These are phyloP conservation scores for Aspergillus quadricinctus DNA, from an alignment of 2,329 filamentous ascomycete species.

Conservation along the genomic window DNA sequence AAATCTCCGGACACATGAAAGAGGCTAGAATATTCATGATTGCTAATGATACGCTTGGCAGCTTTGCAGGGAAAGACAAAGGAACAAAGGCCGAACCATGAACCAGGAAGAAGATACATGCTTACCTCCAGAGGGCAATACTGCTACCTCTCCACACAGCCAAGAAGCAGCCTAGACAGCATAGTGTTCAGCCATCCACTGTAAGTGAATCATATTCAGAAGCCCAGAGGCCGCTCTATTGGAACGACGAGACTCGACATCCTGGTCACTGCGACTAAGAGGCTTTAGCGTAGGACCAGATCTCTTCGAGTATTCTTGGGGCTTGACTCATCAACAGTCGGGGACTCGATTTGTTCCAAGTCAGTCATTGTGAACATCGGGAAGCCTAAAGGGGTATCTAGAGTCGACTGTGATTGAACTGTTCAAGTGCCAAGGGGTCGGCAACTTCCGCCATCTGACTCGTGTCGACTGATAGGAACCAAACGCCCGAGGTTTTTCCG, in stretches of 20 bases:
- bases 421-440: too few species aligned
- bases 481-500: too few species aligned
- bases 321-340: background rate
- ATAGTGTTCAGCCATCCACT: background rate
- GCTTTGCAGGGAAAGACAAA: background rate
- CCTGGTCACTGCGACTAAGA: background rate
- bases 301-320: background rate
- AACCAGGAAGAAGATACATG: background rate
- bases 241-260: background rate
- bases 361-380: too few species aligned
- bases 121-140: background rate
- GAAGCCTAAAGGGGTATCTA: too few species aligned
- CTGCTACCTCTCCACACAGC: background rate
- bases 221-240: background rate
- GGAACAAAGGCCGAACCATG: background rate
- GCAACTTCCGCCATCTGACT: too few species aligned
- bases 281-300: background rate
- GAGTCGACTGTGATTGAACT: too few species aligned
- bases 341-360: background rate
- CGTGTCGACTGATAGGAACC: too few species aligned
- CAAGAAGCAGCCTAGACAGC: background rate
- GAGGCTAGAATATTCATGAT: background rate
- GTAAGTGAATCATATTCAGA: background rate
- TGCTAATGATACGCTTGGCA: background rate
- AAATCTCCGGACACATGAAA: background rate